Conservation (phyloP, 2,329 filamentous ascomycete genomes). For the Claviceps maximensis region DNA sequence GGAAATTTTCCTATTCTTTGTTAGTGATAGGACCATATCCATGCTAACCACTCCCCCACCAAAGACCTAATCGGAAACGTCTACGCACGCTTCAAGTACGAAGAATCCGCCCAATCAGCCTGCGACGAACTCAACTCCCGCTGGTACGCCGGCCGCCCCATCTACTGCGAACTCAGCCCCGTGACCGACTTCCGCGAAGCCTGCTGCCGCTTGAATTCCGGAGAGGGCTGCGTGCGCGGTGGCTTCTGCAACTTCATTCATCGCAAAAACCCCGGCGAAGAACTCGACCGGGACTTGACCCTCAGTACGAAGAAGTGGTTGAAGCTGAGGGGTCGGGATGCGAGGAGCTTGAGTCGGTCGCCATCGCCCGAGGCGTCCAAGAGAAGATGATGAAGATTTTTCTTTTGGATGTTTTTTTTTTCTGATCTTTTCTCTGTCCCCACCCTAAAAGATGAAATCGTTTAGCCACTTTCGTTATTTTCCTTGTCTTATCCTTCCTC, state of each 20-base stretch:
- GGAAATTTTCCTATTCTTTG: not conserved
- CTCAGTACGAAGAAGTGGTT: constrained; percentile 95
- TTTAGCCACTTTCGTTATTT: not conserved
- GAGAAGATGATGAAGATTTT: constrained; percentile 32
- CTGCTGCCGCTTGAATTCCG: constrained; percentile 86
- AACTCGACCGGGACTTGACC: constrained; percentile 78
- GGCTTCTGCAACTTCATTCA: constrained; percentile 99
- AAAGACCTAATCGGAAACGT: constrained; percentile 93
- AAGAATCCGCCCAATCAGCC: constrained; percentile 84
- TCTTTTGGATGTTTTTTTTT: too few species aligned
- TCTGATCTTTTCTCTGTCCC: not conserved
- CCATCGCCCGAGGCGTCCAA: constrained; percentile 76
- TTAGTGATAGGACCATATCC: too few species aligned
- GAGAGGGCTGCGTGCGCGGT: constrained; percentile 88
- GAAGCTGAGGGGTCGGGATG: constrained; percentile 69
- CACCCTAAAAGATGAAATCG: too few species aligned
- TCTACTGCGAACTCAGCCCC: constrained; percentile 94
- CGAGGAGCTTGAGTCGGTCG: constrained; percentile 67
- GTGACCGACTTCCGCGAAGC: constrained; percentile 98
- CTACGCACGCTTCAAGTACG: constrained; percentile 99
- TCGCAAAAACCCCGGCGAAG: constrained; percentile 81
- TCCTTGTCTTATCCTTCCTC: not conserved
- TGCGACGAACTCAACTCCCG: constrained; percentile 89
- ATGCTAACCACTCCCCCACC: constrained; percentile 11
- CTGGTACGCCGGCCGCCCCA: constrained; percentile 93